Conservation (phyloP, 495 filamentous ascomycete genomes). For the Talaromyces proteolyticus region DNA sequence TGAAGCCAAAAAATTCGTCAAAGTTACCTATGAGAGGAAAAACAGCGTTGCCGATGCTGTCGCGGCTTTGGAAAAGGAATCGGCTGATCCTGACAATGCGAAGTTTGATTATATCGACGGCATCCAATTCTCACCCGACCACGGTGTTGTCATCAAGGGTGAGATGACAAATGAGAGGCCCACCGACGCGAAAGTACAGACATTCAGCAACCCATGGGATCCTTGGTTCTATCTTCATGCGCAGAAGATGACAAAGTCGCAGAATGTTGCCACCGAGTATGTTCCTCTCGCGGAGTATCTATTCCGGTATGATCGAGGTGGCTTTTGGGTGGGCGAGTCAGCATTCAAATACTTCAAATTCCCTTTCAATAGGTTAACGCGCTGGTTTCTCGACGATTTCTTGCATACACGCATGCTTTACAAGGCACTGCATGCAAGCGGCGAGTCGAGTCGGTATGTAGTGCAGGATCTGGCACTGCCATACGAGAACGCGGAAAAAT, state of each 20-base stretch:
- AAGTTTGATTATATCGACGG: conserved; percentile 51
- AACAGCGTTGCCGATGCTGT: conserved; percentile 32
- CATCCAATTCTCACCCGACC: conserved; percentile 37
- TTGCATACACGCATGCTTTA: conserved; percentile 53
- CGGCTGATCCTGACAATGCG: conserved; percentile 16
- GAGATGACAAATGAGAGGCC: conserved; percentile 26
- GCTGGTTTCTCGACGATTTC: conserved; percentile 46
- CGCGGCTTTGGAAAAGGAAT: conserved; percentile 21
- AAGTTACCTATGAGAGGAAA: conserved; percentile 41
- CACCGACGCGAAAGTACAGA: conserved; percentile 12
- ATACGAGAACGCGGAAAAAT: conserved; percentile 32
- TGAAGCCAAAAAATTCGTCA: conserved; percentile 41
- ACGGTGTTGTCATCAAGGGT: conserved; percentile 44
- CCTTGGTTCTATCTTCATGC: conserved; percentile 58
- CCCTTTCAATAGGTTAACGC: conserved; percentile 49
- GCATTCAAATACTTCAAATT: conserved; percentile 48
- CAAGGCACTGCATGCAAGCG: conserved; percentile 47
- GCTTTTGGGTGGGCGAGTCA: conserved; percentile 49
- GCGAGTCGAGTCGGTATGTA: conserved; percentile 36
- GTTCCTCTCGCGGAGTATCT: conserved; percentile 54
- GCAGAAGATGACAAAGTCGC: conserved; percentile 10
- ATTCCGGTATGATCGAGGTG: conserved; percentile 60
- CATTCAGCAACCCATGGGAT: conserved; percentile 43
- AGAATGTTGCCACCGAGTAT: conserved; percentile 23
- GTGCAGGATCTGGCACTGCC: conserved; percentile 56